Evolutionary conservation across 2,329 filamentous ascomycete species (phyloP), one percentile per base, ranked within the genome.

Genomic region (Ceratocystis lukuohia): DNA sequence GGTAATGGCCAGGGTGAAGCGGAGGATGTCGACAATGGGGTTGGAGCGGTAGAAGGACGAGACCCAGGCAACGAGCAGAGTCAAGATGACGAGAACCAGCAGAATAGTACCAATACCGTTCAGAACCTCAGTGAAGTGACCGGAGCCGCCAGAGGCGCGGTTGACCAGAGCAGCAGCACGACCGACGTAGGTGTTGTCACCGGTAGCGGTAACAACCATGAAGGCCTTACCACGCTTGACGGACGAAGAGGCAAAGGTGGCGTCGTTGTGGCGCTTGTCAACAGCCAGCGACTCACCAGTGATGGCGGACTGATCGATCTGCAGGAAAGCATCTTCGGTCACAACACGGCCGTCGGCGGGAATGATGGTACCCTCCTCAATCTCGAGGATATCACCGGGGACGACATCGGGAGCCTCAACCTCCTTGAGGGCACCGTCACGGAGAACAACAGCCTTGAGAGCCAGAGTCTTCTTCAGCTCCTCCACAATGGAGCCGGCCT

Each of bases 201-300:
- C 91, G 72, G 88, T 95, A 71, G 88, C 83, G 68, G 88, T 91
- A 71, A 94, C 84, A 70, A 96, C 82, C 74, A 94, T 81, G 75
- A 90, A 90, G 70, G 88, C 88, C 78, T 91, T 87, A 76, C 91
- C 91, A 81, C 91, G 89, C 83, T 95, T 96, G 80, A 96, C 88
- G 70, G 87, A 87, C 50, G 91, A 95, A 8, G 91, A 95, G 73
- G 88, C 86, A 74, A 89, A 96, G 77, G 88, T 91, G 73, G 83
- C 82, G 76, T 96, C 91, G 69, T 84, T 84, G 75, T 86, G 84
- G 79, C 89, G 87, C 82, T 94, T 95, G 78, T 95, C 90, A 71
- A 94, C 90, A 71, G 91, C 90, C 68, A 96, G 85, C 70, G 91
- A 96, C 78, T 96, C 91, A 71, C 91, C 91, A 68, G 91, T 96